These are phyloP conservation scores for Boletus sp. DNA, from an alignment of 768 basidiomycete genomes.

Conservation along the genomic window DNA sequence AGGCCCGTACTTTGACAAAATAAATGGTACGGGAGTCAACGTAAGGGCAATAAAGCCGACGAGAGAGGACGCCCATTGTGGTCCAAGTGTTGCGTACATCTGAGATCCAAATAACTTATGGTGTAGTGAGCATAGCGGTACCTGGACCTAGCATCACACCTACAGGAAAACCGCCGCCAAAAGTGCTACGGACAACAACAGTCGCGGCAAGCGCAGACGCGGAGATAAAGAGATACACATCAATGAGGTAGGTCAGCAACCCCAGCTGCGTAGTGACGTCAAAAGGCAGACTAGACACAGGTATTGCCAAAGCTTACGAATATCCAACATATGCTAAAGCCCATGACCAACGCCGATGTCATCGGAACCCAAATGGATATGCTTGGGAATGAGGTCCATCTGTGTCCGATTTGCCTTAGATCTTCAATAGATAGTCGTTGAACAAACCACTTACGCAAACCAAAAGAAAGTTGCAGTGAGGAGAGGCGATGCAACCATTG, in stretches of 20 bases:
- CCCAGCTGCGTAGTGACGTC: conserved; percentile 38
- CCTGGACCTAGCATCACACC: neutral
- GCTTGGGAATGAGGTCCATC: conserved; percentile 58
- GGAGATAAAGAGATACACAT: conserved; percentile 53
- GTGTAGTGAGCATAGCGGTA: conserved; percentile 2
- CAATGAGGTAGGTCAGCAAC: conserved; percentile 60
- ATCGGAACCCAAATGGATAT: conserved; percentile 56
- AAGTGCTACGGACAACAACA: conserved; percentile 52
- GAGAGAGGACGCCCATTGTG: conserved; percentile 59
- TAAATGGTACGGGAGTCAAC: conserved; percentile 53
- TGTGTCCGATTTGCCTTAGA: conserved; percentile 17
- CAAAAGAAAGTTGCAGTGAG: conserved; percentile 60
- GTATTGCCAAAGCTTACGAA: conserved; percentile 41
- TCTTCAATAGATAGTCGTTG: neutral
- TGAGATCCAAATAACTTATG: conserved; percentile 48
- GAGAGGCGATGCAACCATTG: conserved; percentile 50
- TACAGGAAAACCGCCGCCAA: conserved; percentile 50
- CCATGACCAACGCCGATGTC: conserved; percentile 46
- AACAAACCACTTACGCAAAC: conserved; percentile 45
- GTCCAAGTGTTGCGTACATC: conserved; percentile 50
- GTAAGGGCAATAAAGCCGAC: conserved; percentile 50
- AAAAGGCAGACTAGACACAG: neutral
- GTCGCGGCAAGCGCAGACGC: conserved; percentile 57
- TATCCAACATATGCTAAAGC: conserved; percentile 53
- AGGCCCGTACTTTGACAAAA: conserved; percentile 46